Evolutionary conservation across 2,329 filamentous ascomycete genomes (phyloP).

Genomic region (Thelonectria discophora): DNA sequence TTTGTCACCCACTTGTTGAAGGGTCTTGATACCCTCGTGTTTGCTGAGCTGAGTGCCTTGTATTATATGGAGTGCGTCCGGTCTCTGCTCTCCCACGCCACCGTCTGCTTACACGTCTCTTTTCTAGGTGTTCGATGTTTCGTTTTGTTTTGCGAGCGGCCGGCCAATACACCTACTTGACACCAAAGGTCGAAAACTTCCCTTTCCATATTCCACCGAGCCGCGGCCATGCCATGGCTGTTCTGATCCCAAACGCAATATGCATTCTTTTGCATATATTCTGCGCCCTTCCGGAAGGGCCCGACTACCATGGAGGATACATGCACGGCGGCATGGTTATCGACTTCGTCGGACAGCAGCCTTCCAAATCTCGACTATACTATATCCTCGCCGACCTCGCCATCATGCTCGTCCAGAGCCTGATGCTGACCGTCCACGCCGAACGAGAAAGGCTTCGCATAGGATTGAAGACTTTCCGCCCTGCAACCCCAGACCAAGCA

Average conservation of each 20-base stretch:
- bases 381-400: slow-evolving; percentile 65
- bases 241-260: slow-evolving; percentile 66
- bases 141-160: slow-evolving; percentile 67
- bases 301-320: slow-evolving; percentile 70
- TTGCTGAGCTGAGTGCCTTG: slow-evolving; percentile 69
- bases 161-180: slow-evolving; percentile 70
- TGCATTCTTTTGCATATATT: slow-evolving; percentile 70
- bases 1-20: slow-evolving; percentile 69
- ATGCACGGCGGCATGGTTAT: slow-evolving; percentile 73
- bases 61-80: slow-evolving; percentile 76
- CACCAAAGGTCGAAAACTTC: slow-evolving; percentile 67
- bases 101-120: not conserved
- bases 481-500: slow-evolving; percentile 44
- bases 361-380: slow-evolving; percentile 64
- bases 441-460: slow-evolving; percentile 67
- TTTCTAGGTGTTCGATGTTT: slow-evolving; percentile 69
- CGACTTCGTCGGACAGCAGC: slow-evolving; percentile 73
- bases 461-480: slow-evolving; percentile 53
- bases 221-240: slow-evolving; percentile 64
- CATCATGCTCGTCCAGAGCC: slow-evolving; percentile 66
- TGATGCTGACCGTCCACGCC: slow-evolving; percentile 71
- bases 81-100: not conserved
- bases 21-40: slow-evolving; percentile 70
- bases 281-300: slow-evolving; percentile 62
- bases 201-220: slow-evolving; percentile 65